Base-by-base conservation (phyloP, 352 stramenopile species). In the Thraustochytrium sp. region DNA sequence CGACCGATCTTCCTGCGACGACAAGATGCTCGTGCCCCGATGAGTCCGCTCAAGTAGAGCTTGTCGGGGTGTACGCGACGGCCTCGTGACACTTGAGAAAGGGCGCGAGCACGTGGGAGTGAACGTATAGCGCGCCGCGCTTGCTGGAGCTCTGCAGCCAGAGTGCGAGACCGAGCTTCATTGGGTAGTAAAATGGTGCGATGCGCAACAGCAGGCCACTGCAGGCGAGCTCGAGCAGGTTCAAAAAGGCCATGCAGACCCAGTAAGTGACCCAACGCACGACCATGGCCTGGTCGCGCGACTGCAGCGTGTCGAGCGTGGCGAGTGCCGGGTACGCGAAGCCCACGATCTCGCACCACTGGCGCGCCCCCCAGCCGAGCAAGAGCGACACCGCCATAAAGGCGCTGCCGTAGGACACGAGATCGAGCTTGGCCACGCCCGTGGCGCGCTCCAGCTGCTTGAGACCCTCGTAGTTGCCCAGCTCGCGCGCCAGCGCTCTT, bases 61-160 rank as follows among this genome's bases (percentile, higher is more conserved):
- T n/a, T n/a, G n/a, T n/a, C n/a, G n/a, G n/a, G n/a, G n/a, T n/a
- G n/a, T n/a, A 72, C 21, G 62, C n/a, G 13, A 53, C 62, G 23
- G 62, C 62, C 40, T 75, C 40, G 31, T 75, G 62, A n/a, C 62
- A 75, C 29, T 75, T 75, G 37, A 75, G 62, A 26, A 75, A 75
- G 31, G 62, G 62, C 62, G 62, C 62, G 4, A 75, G 62, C 23
- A 75, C 40, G 62, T 75, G 62, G 5, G 62, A 75, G 62, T 75
- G 62, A 21, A 75, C 62, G 62, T 54, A 54, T 0, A 75, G n/a
- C 23, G 62, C 36, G 21, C 62, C 62, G 31, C 62, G 62, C 2
- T 75, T 54, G 5, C n/a, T 51, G 3, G n/a, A 23, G 31, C 62
- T 75, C 44, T 75, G 62, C 26, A 51, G n/a, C 62, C 62, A 75